These are phyloP conservation scores for Apiospora koreana DNA, from an alignment of 2,329 filamentous ascomycete genomes.

Conservation along the genomic window DNA sequence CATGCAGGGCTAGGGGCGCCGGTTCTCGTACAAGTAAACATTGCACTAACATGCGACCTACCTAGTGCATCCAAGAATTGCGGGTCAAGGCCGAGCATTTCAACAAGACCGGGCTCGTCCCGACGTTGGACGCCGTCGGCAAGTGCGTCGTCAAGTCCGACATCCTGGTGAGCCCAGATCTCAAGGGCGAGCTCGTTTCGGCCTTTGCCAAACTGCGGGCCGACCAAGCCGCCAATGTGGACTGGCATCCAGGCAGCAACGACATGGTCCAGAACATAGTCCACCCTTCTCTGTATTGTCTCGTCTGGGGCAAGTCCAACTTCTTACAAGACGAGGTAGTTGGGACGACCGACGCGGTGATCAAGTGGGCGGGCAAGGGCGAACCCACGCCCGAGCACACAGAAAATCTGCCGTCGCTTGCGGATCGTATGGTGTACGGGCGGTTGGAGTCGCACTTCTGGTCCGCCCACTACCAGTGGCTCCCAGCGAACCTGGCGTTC, in stretches of 20 bases:
- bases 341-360: constrained; percentile 24
- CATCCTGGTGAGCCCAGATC: constrained; percentile 35
- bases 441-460: constrained; percentile 17
- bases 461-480: constrained; percentile 44
- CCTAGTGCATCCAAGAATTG: constrained; percentile 47
- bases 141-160: constrained; percentile 55
- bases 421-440: background rate
- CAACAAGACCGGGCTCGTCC: constrained; percentile 39
- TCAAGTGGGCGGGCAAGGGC: constrained; percentile 29
- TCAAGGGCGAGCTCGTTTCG: constrained; percentile 34
- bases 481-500: constrained; percentile 40
- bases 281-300: constrained; percentile 59
- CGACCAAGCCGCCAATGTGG: constrained; percentile 41
- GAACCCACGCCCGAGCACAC: constrained; percentile 13
- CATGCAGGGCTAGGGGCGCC: too few species aligned
- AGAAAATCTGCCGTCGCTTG: background rate
- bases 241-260: constrained; percentile 59
- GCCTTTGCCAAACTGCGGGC: constrained; percentile 45
- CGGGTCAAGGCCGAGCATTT: constrained; percentile 50
- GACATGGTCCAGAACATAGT: constrained; percentile 58
- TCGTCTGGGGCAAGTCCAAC: constrained; percentile 44
- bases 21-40: too few species aligned
- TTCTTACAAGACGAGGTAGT: constrained; percentile 5
- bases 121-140: constrained; percentile 42
- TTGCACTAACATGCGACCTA: too few species aligned